A percentile compares a stretch with the other conserved stretches of the same genome.
These are phyloP conservation scores for Phytophthora ohioensis DNA, from an alignment of 352 stramenopile species.

Conservation along the genomic window DNA sequence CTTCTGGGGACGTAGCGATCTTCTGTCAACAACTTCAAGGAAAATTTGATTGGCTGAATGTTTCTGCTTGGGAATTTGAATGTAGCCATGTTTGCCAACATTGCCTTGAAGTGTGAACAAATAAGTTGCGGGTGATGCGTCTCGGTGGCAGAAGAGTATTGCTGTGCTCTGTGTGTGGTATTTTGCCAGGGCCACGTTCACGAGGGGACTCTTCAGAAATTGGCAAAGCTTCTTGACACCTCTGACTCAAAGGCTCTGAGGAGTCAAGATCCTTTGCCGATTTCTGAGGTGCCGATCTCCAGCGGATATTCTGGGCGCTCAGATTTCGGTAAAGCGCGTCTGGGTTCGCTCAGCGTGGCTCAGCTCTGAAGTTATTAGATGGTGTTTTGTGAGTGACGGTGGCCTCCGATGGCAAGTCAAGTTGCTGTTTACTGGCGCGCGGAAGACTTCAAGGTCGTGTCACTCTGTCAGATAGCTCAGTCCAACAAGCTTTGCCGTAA, in stretches of 20 bases:
- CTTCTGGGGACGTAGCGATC: constrained; percentile 16
- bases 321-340: constrained; percentile 15
- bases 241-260: background rate
- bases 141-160: constrained; percentile 18
- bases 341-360: constrained; percentile 18
- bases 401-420: constrained; percentile 8
- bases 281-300: constrained; percentile 9
- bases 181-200: constrained; percentile 4
- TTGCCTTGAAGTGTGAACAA: no score
- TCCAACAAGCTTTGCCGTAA: no score
- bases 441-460: no score
- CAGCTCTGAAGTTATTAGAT: background rate
- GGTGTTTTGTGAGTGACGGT: background rate
- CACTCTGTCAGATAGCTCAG: no score
- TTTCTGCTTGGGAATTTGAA: background rate
- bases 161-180: background rate
- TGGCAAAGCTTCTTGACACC: no score
- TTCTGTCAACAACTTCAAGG: constrained; percentile 40
- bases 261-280: constrained; percentile 8
- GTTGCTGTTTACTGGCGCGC: constrained; percentile 15
- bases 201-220: no score
- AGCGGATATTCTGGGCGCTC: constrained; percentile 19
- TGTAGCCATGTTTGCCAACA: constrained; percentile 18
- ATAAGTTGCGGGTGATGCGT: background rate
- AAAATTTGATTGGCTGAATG: constrained; percentile 26